Evolutionary conservation across 1,284 basidiomycete genomes (phyloP), one percentile per base, ranked within the genome.

Genomic region (Schizopora paradoxa): DNA sequence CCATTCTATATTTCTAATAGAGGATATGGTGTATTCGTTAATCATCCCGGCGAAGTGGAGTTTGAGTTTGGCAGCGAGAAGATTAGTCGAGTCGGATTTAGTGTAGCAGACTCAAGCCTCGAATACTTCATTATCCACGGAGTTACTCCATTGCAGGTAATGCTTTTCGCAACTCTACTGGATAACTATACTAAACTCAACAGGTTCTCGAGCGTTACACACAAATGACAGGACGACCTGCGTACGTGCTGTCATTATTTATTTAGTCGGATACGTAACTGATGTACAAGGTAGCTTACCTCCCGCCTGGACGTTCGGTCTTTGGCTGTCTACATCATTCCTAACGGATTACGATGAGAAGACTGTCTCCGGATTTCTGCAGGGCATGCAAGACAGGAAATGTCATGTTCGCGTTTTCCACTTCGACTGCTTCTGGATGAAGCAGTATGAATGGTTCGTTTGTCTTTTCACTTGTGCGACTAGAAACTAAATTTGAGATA

Each of bases 341-440:
- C 66, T 83, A 48, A 87, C 85, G 0, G 69, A 72, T 6, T 86
- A 85, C 58, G 81, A 82, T 48, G 73, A 72, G 50, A 68, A 75
- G 45, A 86, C 82, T 0, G 84, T 86, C 8, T 75, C 77, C 2
- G 66, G 73, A 4, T 86, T 88, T 65, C 63, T 87, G 45, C 65
- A 82, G 58, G 82, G 81, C 8, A 86, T 88, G 84, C 64, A 72
- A 51, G 70, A 82, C 18, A 72, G 82, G 21, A 66, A 77, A 45
- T 83, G 82, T 54, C 72, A 70, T 23, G 82, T 86, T n/a, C 74
- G 82, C n/a, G 82, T 86, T 1, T 82, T 86, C 66, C 84, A 88
- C 55, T 60, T 86, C 34, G 85, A 88, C 58, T 86, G 83, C 58
- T 87, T 86, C 66, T 86, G 81, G 81, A 86, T 86, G 82, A 83